These are phyloP conservation scores for Epicoccum sorghinum DNA, from an alignment of 2,329 filamentous ascomycete genomes.

Conservation along the genomic window DNA sequence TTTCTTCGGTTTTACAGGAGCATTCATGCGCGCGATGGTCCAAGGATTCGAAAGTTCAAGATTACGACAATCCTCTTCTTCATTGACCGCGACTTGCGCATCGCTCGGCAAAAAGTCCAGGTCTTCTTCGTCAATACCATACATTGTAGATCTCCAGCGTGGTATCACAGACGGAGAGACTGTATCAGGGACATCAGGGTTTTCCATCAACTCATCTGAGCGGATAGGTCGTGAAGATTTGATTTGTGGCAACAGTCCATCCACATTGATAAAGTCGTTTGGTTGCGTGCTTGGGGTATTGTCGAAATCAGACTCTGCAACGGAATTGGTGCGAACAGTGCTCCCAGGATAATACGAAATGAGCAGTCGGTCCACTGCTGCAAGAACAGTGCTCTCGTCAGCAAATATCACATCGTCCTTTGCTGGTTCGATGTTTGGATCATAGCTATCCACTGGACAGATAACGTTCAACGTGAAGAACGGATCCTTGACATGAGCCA, in stretches of 20 bases:
- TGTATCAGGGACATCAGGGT: neutral
- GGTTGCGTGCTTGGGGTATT: constrained; percentile 3
- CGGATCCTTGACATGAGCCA: constrained; percentile 53
- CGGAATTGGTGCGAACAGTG: constrained; percentile 6
- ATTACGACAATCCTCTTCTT: constrained; percentile 40
- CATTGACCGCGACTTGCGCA: constrained; percentile 22
- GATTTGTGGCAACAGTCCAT: neutral
- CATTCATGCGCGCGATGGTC: constrained; percentile 57
- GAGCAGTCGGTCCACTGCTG: constrained; percentile 54
- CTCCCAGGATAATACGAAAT: constrained; percentile 41
- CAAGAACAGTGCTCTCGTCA: constrained; percentile 58
- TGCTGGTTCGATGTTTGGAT: constrained; percentile 72
- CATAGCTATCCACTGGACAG: constrained; percentile 69
- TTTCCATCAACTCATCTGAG: neutral
- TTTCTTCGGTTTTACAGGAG: constrained; percentile 28
- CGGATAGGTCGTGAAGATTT: neutral
- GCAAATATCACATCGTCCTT: constrained; percentile 76
- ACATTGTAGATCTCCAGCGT: constrained; percentile 48
- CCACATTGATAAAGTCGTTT: neutral
- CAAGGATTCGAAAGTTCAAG: constrained; percentile 55
- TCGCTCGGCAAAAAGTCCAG: constrained; percentile 29
- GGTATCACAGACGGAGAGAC: neutral
- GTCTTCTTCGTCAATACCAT: constrained; percentile 47
- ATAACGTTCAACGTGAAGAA: constrained; percentile 70
- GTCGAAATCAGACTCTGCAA: neutral